Evolutionary conservation across 257 asterid genomes (phyloP).

Genomic region (Nicotiana otophora): DNA sequence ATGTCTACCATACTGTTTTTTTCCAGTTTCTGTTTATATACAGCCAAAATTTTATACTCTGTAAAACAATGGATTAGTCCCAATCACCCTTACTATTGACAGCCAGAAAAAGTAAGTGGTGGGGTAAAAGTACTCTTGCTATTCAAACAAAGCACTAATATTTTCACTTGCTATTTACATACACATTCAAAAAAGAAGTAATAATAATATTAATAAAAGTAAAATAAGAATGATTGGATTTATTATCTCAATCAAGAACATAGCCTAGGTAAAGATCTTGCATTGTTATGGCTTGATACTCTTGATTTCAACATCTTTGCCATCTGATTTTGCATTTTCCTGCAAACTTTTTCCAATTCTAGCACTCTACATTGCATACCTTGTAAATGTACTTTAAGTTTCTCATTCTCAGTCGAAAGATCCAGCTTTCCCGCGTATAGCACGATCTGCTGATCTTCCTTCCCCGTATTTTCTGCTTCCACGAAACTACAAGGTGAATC

Average conservation of each 20-base stretch:
- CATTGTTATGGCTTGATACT: constrained; percentile 35
- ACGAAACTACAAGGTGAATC: constrained; percentile 18
- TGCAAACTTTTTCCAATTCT: constrained; percentile 72
- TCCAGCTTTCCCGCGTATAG: constrained; percentile 60
- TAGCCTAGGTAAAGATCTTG: constrained; percentile 64
- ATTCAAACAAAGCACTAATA: neutral
- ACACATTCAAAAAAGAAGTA: constrained; percentile 12
- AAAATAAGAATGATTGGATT: neutral
- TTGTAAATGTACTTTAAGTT: constrained; percentile 59
- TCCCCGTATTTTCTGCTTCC: constrained; percentile 7
- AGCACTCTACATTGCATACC: constrained; percentile 86
- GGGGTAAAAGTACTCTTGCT: neutral
- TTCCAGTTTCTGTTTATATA: constrained; percentile 7
- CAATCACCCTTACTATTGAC: neutral
- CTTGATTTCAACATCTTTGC: constrained; percentile 65
- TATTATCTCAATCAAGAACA: constrained; percentile 51
- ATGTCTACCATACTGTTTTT: constrained; percentile 5
- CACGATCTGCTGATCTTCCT: constrained; percentile 51
- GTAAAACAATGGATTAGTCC: neutral
- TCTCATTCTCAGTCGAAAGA: constrained; percentile 55
- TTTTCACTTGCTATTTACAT: constrained; percentile 30
- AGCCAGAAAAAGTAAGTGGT: neutral
- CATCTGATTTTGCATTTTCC: constrained; percentile 73
- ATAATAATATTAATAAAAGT: neutral
- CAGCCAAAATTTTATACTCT: constrained; percentile 27